These are phyloP conservation scores for Pharnaceum exiguum DNA, from an alignment of 148 eudicot species.

Conservation along the genomic window DNA sequence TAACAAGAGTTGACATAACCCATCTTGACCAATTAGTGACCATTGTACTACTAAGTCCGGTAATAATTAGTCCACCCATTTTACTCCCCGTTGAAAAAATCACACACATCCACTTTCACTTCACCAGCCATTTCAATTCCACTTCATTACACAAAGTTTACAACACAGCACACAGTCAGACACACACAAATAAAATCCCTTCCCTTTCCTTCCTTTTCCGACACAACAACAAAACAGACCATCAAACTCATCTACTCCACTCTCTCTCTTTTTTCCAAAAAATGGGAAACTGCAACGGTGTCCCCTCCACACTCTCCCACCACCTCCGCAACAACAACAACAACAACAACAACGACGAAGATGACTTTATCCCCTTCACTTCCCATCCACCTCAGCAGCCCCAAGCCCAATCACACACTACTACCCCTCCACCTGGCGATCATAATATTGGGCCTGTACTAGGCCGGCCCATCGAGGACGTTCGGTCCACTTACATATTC, in stretches of 20 bases:
- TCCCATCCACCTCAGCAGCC: constrained; percentile 14
- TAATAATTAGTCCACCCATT: too few relatives aligned
- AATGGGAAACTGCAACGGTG: constrained; percentile 84
- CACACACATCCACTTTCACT: too few relatives aligned
- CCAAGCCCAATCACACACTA: constrained; percentile 1
- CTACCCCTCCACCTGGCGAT: constrained; percentile 20
- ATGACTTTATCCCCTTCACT: constrained; percentile 14
- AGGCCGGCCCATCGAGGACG: constrained; percentile 77
- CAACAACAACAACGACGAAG: constrained; percentile 21
- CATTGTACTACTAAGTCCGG: too few relatives aligned
- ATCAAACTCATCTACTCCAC: constrained; percentile 1
- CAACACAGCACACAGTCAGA: too few relatives aligned
- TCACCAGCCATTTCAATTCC: too few relatives aligned
- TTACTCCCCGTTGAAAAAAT: too few relatives aligned
- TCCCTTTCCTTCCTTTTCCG: background rate
- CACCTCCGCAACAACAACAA: constrained; percentile 12
- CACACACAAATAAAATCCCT: too few relatives aligned
- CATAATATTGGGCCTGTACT: constrained; percentile 70
- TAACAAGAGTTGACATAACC: too few relatives aligned
- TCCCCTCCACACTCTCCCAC: constrained; percentile 34
- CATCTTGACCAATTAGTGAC: too few relatives aligned
- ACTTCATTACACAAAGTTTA: too few relatives aligned
- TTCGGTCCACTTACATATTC: constrained; percentile 61
- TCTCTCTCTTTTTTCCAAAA: constrained; percentile 1
- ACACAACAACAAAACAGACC: background rate